These are phyloP conservation scores for Drechslerella stenobrocha DNA, from an alignment of 2,329 filamentous ascomycete species.

Conservation along the genomic window DNA sequence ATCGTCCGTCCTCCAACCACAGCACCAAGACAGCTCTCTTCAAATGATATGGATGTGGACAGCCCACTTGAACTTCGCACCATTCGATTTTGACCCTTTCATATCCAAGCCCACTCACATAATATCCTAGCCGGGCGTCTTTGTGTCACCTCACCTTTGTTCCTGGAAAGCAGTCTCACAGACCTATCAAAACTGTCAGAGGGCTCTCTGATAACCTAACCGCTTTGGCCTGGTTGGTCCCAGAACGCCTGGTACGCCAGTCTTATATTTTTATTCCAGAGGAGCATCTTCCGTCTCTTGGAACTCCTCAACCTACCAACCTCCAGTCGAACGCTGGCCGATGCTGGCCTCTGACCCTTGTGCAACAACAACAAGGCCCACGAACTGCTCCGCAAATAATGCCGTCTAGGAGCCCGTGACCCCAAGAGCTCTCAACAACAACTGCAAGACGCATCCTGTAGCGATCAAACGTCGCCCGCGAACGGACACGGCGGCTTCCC, in stretches of 20 bases:
- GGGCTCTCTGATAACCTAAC: constrained; percentile 1
- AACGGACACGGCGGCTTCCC: constrained; percentile 8
- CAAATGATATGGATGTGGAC: constrained; percentile 49
- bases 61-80: constrained; percentile 47
- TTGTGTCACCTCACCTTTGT: constrained; percentile 35
- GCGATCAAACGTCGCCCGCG: constrained; percentile 20
- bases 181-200: background rate
- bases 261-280: background rate
- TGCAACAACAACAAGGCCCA: constrained; percentile 2
- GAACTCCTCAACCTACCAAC: background rate
- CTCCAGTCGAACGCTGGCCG: background rate
- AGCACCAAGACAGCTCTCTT: constrained; percentile 31
- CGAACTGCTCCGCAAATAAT: constrained; percentile 46
- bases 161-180: constrained; percentile 42
- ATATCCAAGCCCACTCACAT: constrained; percentile 41
- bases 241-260: constrained; percentile 14
- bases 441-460: constrained; percentile 28
- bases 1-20: constrained; percentile 15
- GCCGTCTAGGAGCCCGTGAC: constrained; percentile 34
- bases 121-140: constrained; percentile 35
- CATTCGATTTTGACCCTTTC: constrained; percentile 49
- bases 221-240: constrained; percentile 20
- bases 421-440: constrained; percentile 32
- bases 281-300: background rate
- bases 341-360: background rate